phyloP scores from a whole-genome alignment of 768 basidiomycete genomes.

The Lactarius tabidus region DNA sequence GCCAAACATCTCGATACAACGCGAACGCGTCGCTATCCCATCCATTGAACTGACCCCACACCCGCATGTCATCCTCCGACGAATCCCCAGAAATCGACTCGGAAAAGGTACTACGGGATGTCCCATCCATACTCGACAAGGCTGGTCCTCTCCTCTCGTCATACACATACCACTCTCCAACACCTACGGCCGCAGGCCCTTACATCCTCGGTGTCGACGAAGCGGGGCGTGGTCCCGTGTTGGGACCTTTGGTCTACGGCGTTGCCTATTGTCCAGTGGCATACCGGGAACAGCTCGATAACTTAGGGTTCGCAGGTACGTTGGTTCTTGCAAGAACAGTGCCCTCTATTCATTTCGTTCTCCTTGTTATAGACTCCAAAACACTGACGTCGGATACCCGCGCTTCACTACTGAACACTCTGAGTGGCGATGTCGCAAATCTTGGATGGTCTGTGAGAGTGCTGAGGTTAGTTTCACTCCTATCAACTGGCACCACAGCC shows the following conservation, averaged over 20 bases:
- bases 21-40: constrained; percentile 20
- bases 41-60: neutral
- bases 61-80: constrained; percentile 3
- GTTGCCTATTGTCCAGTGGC: constrained; percentile 86
- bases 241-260: constrained; percentile 95
- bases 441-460: constrained; percentile 83
- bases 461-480: constrained; percentile 13
- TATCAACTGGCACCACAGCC: neutral
- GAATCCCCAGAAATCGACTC: neutral
- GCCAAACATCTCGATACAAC: constrained; percentile 23
- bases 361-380: constrained; percentile 73
- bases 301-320: constrained; percentile 87
- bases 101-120: constrained; percentile 12
- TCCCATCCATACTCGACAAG: constrained; percentile 59
- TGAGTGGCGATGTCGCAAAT: constrained; percentile 66
- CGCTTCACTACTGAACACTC: constrained; percentile 55
- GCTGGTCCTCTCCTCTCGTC: constrained; percentile 59
- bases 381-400: constrained; percentile 72
- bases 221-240: constrained; percentile 91
- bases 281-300: constrained; percentile 68
- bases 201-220: constrained; percentile 99
- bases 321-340: neutral
- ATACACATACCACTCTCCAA: constrained; percentile 74
- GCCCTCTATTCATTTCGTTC: neutral
- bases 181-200: constrained; percentile 63